Evolutionary conservation across 2,329 filamentous ascomycete species (phyloP).

Genomic region (Xylariales sp.): DNA sequence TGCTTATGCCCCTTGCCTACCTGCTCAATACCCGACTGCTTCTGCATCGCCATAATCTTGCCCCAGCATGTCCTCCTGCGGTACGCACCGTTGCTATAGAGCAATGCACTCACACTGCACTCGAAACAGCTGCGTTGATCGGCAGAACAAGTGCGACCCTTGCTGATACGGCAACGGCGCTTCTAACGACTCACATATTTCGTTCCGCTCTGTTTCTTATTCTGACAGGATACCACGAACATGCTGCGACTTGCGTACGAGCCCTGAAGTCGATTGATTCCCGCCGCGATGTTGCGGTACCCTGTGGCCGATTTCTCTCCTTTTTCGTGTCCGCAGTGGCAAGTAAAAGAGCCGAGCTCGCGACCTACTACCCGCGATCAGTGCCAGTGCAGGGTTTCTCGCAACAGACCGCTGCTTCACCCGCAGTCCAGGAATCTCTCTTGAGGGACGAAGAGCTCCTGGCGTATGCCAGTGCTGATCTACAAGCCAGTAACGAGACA

Average conservation of each 20-base stretch:
- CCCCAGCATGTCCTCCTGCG: conserved; percentile 61
- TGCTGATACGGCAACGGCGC: conserved; percentile 63
- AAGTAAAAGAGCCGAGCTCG: conserved; percentile 45
- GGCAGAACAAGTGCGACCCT: conserved; percentile 59
- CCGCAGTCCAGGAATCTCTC: conserved; percentile 31
- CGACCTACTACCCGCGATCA: conserved; percentile 24
- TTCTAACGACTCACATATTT: conserved; percentile 81
- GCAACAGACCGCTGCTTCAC: conserved; percentile 13
- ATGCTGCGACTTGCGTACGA: conserved; percentile 68
- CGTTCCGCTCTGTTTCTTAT: conserved; percentile 78
- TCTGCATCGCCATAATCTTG: conserved; percentile 84
- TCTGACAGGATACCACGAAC: conserved; percentile 66
- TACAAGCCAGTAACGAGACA: conserved; percentile 72
- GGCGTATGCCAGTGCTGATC: conserved; percentile 78
- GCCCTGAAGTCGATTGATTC: conserved; percentile 66
- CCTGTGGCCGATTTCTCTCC: conserved; percentile 74
- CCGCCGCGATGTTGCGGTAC: conserved; percentile 65
- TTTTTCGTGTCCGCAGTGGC: conserved; percentile 73
- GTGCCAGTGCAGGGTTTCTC: conserved; percentile 19
- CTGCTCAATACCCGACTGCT: conserved; percentile 80
- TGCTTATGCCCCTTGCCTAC: conserved; percentile 70
- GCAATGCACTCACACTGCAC: conserved; percentile 67
- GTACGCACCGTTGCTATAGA: conserved; percentile 69
- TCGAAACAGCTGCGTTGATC: conserved; percentile 75
- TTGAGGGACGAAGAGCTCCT: conserved; percentile 78